These are phyloP conservation scores for Ascochyta lentis DNA, from an alignment of 2,329 filamentous ascomycete genomes.

Conservation along the genomic window DNA sequence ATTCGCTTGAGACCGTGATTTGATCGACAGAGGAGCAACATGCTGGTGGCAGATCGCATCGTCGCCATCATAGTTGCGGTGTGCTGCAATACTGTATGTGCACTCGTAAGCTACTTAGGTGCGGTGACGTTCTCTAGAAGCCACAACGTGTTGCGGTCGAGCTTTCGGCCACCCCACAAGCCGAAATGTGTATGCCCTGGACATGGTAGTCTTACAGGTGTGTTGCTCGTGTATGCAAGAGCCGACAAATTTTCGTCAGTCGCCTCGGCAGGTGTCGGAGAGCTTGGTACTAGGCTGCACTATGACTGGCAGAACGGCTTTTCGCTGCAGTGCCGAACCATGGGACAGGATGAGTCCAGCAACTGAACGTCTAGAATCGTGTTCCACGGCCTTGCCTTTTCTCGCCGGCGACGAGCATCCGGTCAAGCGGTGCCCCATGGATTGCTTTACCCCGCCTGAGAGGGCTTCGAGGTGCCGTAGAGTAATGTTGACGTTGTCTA, in stretches of 20 bases:
- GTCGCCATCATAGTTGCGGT: conserved; percentile 1
- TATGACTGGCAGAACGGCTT: conserved; percentile 15
- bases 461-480: conserved; percentile 1
- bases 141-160: conserved; percentile 10
- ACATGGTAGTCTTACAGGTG: conserved; percentile 8
- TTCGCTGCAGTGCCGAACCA: conserved; percentile 14
- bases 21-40: conserved; percentile 8
- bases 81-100: neutral
- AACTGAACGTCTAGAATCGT: conserved; percentile 7
- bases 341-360: conserved; percentile 16
- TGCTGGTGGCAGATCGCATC: conserved; percentile 12
- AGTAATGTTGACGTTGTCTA: conserved; percentile 17
- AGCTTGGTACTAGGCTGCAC: conserved; percentile 8
- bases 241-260: conserved; percentile 1
- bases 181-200: conserved; percentile 1
- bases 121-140: conserved; percentile 9
- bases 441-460: conserved; percentile 18
- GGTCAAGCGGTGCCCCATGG: conserved; percentile 4
- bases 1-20: conserved; percentile 4
- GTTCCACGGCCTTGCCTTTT: conserved; percentile 19
- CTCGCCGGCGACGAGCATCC: conserved; percentile 9
- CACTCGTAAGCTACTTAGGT: neutral
- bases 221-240: conserved; percentile 13
- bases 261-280: conserved; percentile 9
- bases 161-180: conserved; percentile 5